Conservation (phyloP, 805 yeast species). For the Schizosaccharomyces cryophilus region DNA sequence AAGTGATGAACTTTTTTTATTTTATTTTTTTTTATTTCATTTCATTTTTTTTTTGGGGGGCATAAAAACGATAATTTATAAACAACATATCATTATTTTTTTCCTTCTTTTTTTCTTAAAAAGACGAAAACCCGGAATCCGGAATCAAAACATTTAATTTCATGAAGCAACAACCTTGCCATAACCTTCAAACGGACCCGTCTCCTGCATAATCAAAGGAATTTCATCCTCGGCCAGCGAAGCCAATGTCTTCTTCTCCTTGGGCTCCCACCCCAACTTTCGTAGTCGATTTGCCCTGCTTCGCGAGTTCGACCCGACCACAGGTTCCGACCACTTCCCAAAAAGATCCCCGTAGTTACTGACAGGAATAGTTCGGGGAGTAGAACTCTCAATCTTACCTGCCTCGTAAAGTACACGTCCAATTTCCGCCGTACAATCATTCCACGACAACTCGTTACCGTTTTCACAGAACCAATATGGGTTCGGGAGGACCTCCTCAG, state of each 20-base stretch:
- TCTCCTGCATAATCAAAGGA: no score
- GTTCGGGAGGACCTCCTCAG: conserved; percentile 13
- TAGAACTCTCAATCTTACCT: neutral
- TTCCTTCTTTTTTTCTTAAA: no score
- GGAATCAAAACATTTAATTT: no score
- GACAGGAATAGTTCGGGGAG: neutral
- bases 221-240: conserved; percentile 8
- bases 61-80: no score
- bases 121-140: no score
- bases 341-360: neutral
- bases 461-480: conserved; percentile 17
- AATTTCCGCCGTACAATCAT: conserved; percentile 11
- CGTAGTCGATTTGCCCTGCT: conserved; percentile 4
- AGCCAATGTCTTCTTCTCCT: conserved; percentile 3
- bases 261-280: conserved; percentile 6
- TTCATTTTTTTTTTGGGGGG: no score
- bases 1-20: no score
- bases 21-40: no score
- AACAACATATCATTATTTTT: no score
- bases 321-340: no score
- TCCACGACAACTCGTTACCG: conserved; percentile 14
- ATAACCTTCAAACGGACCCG: no score
- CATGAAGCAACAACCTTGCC: no score
- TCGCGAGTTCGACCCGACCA: conserved; percentile 4
- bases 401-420: conserved; percentile 5